Evolutionary conservation across 352 stramenopile genomes (phyloP), one percentile per base, ranked within the genome.

Genomic region (Achlya hypogyna): DNA sequence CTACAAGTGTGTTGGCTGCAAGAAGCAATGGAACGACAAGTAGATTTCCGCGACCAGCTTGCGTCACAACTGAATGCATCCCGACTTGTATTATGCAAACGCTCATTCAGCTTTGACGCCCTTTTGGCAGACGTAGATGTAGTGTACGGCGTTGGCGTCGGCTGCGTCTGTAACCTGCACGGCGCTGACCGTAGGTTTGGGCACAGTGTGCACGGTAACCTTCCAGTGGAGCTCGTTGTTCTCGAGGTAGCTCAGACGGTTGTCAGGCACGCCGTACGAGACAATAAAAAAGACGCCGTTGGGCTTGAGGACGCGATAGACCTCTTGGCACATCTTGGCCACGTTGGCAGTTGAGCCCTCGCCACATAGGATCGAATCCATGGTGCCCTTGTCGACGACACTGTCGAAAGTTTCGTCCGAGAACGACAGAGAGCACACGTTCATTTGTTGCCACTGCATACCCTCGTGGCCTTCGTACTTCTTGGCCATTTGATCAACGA

Each of bases 1-100:
- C 80, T 99, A 99, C 86, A 99, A 98, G 76, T 99, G 97, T 75
- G 91, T 97, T 35, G 90, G 97, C 69, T 99, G 96, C 78, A 96
- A 92, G 69, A 91, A 98, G 79, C 93, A 98, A 74, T 99, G 96
- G 97, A 97, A 93, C 74, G 88, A 97, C 69, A 67, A 67, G 60
- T 67, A 67, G 35, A 58, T 20, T n/a, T n/a, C n/a, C n/a, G n/a
- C n/a, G n/a, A n/a, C n/a, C n/a, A n/a, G n/a, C n/a, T n/a, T 10
- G 51, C 20, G 22, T 25, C 25, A 5, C 9, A 29, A 25, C 59
- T 5, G 28, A 34, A 20, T 27, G 16, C 38, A 28, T n/a, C 35
- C 16, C 54, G 32, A 58, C 28, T 66, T 34, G 16, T 38, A 32
- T 58, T 47, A 27, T 51, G 31, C 16, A 4, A 43, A 8, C 31